A percentile compares a stretch with the other conserved stretches of the same genome.
phyloP scores from a whole-genome alignment of 345 rosid genomes.

The Murraya paniculata region DNA sequence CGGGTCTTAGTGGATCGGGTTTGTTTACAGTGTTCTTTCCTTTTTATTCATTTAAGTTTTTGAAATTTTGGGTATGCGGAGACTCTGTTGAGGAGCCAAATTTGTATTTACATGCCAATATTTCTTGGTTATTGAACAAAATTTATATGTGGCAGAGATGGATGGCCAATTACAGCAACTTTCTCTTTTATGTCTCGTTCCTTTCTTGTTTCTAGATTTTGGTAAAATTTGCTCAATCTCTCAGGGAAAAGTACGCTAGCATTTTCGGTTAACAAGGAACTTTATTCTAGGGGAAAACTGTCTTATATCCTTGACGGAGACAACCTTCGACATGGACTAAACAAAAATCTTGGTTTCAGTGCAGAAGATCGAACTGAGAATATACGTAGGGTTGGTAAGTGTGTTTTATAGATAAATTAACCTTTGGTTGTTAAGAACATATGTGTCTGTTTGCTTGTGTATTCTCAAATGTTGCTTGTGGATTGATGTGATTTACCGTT shows the following conservation, averaged over 20 bases:
- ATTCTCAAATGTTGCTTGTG: background rate
- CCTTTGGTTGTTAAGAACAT: background rate
- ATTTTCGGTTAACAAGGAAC: slow-evolving; percentile 68
- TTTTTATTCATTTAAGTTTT: background rate
- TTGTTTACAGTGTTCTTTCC: slow-evolving; percentile 9
- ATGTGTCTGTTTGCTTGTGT: background rate
- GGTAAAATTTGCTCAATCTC: slow-evolving; percentile 1
- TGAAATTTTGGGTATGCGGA: background rate
- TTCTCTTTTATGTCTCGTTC: background rate
- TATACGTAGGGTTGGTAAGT: slow-evolving; percentile 89
- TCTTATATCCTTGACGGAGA: slow-evolving; percentile 91
- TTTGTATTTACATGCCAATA: background rate
- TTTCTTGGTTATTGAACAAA: background rate
- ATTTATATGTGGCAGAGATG: background rate
- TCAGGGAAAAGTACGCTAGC: slow-evolving; percentile 95
- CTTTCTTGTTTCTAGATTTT: background rate
- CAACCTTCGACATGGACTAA: slow-evolving; percentile 86
- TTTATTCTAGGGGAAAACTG: slow-evolving; percentile 60
- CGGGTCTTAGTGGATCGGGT: slow-evolving; percentile 99
- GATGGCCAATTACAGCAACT: background rate
- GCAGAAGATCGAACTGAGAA: slow-evolving; percentile 89
- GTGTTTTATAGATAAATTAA: slow-evolving; percentile 4
- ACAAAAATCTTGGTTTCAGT: slow-evolving; percentile 78
- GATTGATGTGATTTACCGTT: background rate
- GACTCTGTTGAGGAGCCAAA: no score